A percentile compares a stretch with the other conserved stretches of the same genome.
phyloP scores from a whole-genome alignment of 1,139 yeast species.

The Geotrichum reessii region DNA sequence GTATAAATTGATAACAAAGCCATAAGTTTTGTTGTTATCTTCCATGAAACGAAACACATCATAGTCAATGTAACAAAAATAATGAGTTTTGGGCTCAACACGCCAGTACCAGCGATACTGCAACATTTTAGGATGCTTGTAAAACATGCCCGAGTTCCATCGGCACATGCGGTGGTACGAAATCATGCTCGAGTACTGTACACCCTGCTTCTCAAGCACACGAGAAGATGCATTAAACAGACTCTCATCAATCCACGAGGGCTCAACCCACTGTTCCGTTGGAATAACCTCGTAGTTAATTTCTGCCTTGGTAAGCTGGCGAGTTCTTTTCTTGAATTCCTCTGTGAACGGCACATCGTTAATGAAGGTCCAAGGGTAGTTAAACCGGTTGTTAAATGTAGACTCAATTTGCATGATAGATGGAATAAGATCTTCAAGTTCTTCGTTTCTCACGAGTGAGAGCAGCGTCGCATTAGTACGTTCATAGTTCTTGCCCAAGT shows the following conservation, averaged over 20 bases:
- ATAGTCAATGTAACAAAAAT: slow-evolving; percentile 56
- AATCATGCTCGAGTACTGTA: slow-evolving; percentile 52
- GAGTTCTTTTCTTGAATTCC: slow-evolving; percentile 45
- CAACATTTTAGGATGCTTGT: slow-evolving; percentile 50
- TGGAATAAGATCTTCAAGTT: slow-evolving; percentile 45
- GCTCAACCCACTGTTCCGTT: slow-evolving; percentile 60
- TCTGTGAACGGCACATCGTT: slow-evolving; percentile 65
- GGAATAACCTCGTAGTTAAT: slow-evolving; percentile 71
- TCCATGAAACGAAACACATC: slow-evolving; percentile 67
- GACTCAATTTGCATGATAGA: slow-evolving; percentile 58
- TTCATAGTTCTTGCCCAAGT: slow-evolving; percentile 30
- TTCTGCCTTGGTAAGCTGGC: slow-evolving; percentile 22
- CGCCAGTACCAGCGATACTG: slow-evolving; percentile 63
- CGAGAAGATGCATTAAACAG: slow-evolving; percentile 38
- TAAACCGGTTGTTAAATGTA: slow-evolving; percentile 60
- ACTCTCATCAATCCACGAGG: slow-evolving; percentile 44
- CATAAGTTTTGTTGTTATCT: slow-evolving; percentile 38
- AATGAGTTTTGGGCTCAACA: slow-evolving; percentile 60
- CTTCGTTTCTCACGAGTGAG: slow-evolving; percentile 64
- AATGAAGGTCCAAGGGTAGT: slow-evolving; percentile 74
- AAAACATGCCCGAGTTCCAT: slow-evolving; percentile 55
- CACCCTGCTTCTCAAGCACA: slow-evolving; percentile 41
- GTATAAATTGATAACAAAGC: slow-evolving; percentile 47
- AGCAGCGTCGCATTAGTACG: slow-evolving; percentile 71
- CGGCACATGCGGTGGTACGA: slow-evolving; percentile 73